Evolutionary conservation across 768 basidiomycete genomes (phyloP).

Genomic region (Floccularia luteovirens): DNA sequence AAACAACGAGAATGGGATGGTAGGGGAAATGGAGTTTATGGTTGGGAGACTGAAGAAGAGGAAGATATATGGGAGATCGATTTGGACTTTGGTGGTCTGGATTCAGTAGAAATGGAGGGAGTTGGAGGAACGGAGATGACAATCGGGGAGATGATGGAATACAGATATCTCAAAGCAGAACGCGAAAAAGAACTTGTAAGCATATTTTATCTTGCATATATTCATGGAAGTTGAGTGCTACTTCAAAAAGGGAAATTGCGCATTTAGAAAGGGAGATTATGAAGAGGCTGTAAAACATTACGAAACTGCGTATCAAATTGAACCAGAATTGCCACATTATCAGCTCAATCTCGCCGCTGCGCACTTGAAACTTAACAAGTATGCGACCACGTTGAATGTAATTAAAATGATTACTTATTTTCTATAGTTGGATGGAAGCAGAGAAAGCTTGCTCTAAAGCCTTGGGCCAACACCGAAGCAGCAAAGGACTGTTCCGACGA

Average conservation of each 20-base stretch:
- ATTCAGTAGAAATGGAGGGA: slow-evolving; percentile 40
- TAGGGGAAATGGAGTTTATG: slow-evolving; percentile 60
- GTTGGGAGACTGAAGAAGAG: slow-evolving; percentile 71
- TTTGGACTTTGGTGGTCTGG: slow-evolving; percentile 53
- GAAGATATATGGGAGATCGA: slow-evolving; percentile 74
- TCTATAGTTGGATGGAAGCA: slow-evolving; percentile 58
- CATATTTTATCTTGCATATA: slow-evolving; percentile 2
- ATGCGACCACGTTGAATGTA: slow-evolving; percentile 2
- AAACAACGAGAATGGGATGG: slow-evolving; percentile 78
- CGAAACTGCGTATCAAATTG: slow-evolving; percentile 50
- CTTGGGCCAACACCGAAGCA: slow-evolving; percentile 54
- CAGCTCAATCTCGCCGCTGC: slow-evolving; percentile 74
- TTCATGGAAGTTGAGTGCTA: not conserved
- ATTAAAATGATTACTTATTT: slow-evolving; percentile 4
- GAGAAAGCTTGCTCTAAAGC: slow-evolving; percentile 65
- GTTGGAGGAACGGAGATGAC: slow-evolving; percentile 49
- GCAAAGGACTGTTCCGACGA: slow-evolving; percentile 65
- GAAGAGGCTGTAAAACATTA: slow-evolving; percentile 49
- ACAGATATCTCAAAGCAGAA: slow-evolving; percentile 64
- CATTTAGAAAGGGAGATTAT: slow-evolving; percentile 60
- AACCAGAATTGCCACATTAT: slow-evolving; percentile 70
- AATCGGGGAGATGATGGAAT: slow-evolving; percentile 69
- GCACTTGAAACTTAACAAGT: slow-evolving; percentile 65
- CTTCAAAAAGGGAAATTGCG: slow-evolving; percentile 49
- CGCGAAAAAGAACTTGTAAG: slow-evolving; percentile 62